Conservation (phyloP, 164 flowering plant genomes). For the Nymphaea thermarum region DNA sequence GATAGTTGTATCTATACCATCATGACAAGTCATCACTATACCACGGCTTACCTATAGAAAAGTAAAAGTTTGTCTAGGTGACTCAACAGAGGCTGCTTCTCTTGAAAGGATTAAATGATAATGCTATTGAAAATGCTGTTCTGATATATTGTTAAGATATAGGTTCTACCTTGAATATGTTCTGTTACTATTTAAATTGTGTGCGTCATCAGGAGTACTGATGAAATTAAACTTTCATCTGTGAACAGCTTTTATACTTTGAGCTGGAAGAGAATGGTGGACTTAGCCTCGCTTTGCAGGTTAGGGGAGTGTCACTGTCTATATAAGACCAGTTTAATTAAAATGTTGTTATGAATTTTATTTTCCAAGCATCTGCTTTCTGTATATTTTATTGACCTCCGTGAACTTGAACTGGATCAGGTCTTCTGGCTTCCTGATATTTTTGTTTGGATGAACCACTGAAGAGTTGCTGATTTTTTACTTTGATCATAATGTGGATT, state of each 20-base stretch:
- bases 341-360: neutral
- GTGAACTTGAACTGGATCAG: neutral
- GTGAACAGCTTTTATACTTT: constrained; percentile 84
- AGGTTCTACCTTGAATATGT: no score
- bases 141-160: no score
- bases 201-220: neutral
- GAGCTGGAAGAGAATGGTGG: constrained; percentile 84
- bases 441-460: neutral
- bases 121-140: no score
- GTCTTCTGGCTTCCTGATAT: neutral
- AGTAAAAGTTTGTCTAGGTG: no score
- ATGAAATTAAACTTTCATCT: constrained; percentile 2
- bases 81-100: no score
- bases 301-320: constrained; percentile 6
- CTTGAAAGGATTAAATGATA: no score
- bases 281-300: constrained; percentile 84
- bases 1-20: no score
- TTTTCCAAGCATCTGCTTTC: neutral
- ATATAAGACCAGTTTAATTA: no score
- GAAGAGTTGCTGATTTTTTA: neutral
- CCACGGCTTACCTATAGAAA: no score
- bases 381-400: neutral
- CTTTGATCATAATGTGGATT: neutral
- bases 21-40: no score
- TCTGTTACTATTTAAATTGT: neutral